A percentile compares a stretch with the other conserved stretches of the same genome.
Conservation (phyloP, 2,329 filamentous ascomycete species). For the Talaromyces sp. region DNA sequence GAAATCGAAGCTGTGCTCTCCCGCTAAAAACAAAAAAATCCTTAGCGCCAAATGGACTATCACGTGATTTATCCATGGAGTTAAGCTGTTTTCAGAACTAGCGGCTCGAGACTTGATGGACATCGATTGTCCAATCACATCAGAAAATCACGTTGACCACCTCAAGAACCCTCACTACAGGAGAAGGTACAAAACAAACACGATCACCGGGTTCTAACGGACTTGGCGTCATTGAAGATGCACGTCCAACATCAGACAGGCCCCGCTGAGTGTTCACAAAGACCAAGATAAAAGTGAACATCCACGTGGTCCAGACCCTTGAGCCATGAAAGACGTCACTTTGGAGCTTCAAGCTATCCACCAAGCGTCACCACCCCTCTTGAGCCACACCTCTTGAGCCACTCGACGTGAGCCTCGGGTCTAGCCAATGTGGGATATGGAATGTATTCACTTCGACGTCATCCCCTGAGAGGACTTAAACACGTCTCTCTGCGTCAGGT, state of each 20-base stretch:
- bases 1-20: constrained; percentile 12
- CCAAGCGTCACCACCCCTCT: background rate
- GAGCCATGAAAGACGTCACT: background rate
- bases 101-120: background rate
- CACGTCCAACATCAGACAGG: background rate
- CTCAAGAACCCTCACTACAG: background rate
- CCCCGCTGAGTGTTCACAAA: background rate
- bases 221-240: background rate
- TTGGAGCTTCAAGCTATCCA: background rate
- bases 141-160: too few relatives aligned
- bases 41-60: background rate
- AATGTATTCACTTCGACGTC: constrained; percentile 11
- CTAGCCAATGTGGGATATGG: background rate
- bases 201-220: background rate
- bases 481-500: constrained; percentile 5
- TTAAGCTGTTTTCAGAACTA: background rate
- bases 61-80: background rate
- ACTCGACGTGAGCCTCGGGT: background rate
- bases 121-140: constrained; percentile 6
- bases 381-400: background rate
- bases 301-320: background rate
- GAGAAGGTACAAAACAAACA: background rate
- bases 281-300: background rate
- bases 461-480: background rate
- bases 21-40: constrained; percentile 15